Percentiles rank a stretch among this genome's conserved stretches.
Conservation (phyloP, 2,329 filamentous ascomycete genomes). For the Cercospora sp. region DNA sequence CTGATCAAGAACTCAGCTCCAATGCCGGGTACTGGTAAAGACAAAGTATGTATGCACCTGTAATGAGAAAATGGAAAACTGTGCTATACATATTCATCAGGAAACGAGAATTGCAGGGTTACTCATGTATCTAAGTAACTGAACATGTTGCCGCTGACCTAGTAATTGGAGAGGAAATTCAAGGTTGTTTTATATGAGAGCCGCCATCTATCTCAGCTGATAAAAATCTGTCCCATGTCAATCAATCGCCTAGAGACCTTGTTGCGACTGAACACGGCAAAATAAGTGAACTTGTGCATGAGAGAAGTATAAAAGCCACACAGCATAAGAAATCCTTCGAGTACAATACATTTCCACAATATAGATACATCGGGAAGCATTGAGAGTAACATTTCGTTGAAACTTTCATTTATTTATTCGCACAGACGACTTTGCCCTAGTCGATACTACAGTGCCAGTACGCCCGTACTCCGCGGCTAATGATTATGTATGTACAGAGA, state of each 20-base stretch:
- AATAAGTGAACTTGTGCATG: background rate
- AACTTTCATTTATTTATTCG: background rate
- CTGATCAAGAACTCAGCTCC: background rate
- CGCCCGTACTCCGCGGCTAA: background rate
- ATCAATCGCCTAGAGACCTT: background rate
- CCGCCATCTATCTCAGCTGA: background rate
- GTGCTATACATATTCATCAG: background rate
- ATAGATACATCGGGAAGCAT: background rate
- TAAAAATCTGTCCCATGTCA: background rate
- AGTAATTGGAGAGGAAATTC: background rate
- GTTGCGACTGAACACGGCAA: background rate
- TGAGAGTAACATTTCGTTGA: background rate
- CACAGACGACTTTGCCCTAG: background rate
- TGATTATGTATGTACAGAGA: background rate
- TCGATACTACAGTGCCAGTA: background rate
- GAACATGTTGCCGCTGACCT: background rate
- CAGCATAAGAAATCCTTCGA: no score
- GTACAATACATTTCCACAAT: background rate
- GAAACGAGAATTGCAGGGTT: background rate
- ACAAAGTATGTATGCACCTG: background rate
- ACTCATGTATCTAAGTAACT: background rate
- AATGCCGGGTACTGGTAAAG: background rate
- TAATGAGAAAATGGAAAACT: background rate
- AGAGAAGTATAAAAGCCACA: background rate
- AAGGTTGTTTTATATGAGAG: background rate